Conservation (phyloP, 495 filamentous ascomycete species). For the Cercophora sp. region DNA sequence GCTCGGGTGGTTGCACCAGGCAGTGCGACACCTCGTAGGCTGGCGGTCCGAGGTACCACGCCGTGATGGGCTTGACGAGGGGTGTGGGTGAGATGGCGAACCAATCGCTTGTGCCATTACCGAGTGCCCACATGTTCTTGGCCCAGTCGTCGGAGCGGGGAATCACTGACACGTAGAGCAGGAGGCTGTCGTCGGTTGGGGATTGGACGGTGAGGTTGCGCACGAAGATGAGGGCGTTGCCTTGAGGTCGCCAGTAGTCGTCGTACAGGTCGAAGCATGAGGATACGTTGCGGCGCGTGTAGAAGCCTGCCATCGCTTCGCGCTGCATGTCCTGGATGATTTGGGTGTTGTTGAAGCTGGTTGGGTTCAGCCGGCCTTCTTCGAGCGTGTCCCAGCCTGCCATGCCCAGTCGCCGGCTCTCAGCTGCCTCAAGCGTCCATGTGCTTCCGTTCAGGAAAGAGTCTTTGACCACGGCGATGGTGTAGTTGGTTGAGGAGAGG, state of each 20-base stretch:
- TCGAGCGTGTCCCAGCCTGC: conserved; percentile 13
- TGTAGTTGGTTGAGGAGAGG: conserved; percentile 35
- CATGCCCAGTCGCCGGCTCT: not conserved
- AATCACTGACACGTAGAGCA: conserved; percentile 25
- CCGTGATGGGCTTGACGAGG: conserved; percentile 11
- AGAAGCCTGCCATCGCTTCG: conserved; percentile 8
- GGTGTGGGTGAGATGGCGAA: not conserved
- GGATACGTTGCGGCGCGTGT: conserved; percentile 16
- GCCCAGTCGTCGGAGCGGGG: conserved; percentile 27
- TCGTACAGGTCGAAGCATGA: conserved; percentile 28
- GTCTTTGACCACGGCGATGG: conserved; percentile 28
- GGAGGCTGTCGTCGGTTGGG: conserved; percentile 20
- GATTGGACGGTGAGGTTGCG: conserved; percentile 15
- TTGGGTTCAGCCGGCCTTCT: conserved; percentile 10
- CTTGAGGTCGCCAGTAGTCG: conserved; percentile 26
- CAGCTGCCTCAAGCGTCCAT: conserved; percentile 11
- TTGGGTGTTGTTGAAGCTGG: conserved; percentile 10
- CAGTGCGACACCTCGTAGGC: conserved; percentile 22
- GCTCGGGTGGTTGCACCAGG: conserved; percentile 18
- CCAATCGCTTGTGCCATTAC: conserved; percentile 16
- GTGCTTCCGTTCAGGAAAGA: conserved; percentile 21
- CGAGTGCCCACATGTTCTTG: conserved; percentile 32
- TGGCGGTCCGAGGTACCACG: conserved; percentile 21
- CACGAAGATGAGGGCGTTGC: conserved; percentile 29
- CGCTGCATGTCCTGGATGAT: conserved; percentile 22